Evolutionary conservation across 148 eudicot species (phyloP).

Genomic region (Silene conica): DNA sequence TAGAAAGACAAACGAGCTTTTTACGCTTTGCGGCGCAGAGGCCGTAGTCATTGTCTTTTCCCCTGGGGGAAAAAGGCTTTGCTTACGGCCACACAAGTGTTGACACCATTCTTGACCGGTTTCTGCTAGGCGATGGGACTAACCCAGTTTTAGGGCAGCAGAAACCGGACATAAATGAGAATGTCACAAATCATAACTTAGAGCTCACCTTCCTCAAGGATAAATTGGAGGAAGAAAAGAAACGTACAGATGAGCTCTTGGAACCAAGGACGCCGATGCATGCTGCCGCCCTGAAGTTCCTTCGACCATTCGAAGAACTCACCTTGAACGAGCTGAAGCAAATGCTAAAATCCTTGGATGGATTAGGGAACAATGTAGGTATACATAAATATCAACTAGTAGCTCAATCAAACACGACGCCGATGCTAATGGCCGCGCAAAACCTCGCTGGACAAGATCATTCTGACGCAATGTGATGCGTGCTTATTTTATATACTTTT

Average conservation of each 20-base stretch:
- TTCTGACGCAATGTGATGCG: neutral
- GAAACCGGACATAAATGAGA: neutral
- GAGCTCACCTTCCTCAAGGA: conserved; percentile 18
- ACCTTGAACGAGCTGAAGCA: neutral
- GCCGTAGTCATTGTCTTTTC: conserved; percentile 14
- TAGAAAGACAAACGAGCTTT: conserved; percentile 26
- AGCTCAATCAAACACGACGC: no score
- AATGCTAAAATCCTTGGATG: neutral
- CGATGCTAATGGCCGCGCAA: neutral
- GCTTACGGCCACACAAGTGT: conserved; percentile 27
- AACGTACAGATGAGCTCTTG: conserved; percentile 14
- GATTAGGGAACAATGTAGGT: neutral
- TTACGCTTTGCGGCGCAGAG: conserved; percentile 23
- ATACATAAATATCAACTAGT: neutral
- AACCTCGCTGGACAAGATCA: neutral
- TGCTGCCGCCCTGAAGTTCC: conserved; percentile 23
- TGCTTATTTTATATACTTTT: no score
- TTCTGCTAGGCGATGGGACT: neutral
- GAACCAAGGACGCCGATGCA: conserved; percentile 16
- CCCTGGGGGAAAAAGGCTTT: conserved; percentile 17
- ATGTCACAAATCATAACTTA: neutral
- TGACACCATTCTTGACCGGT: conserved; percentile 20
- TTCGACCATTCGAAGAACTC: conserved; percentile 16
- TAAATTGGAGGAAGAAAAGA: conserved; percentile 26
- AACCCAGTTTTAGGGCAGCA: neutral